These are phyloP conservation scores for Kondoa subrosea DNA, from an alignment of 768 basidiomycete genomes.

Conservation along the genomic window DNA sequence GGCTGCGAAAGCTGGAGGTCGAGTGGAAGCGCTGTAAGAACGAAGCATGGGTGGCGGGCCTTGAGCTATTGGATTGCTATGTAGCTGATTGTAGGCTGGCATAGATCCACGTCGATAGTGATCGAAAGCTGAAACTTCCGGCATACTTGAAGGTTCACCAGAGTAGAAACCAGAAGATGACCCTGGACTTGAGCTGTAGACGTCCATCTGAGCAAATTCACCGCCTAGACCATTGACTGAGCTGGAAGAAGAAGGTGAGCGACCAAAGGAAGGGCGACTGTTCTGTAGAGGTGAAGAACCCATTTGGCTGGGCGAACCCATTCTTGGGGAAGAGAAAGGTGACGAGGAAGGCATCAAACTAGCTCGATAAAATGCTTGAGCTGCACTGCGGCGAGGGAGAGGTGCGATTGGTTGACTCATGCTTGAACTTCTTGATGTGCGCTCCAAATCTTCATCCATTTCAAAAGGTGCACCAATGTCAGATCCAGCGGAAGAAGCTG, in stretches of 20 bases:
- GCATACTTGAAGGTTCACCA: neutral
- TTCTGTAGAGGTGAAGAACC: neutral
- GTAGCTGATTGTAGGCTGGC: no score
- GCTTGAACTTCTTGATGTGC: neutral
- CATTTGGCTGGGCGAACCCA: no score
- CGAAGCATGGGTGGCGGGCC: no score
- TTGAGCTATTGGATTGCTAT: no score
- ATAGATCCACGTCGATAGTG: neutral
- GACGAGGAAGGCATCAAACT: neutral
- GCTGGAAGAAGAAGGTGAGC: neutral
- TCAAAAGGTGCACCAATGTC: neutral
- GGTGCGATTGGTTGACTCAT: neutral
- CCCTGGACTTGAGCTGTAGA: neutral
- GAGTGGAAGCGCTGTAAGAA: neutral
- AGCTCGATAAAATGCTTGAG: neutral
- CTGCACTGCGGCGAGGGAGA: neutral
- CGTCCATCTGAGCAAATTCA: neutral
- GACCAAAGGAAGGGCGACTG: neutral
- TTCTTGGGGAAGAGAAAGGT: no score
- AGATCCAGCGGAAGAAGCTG: neutral
- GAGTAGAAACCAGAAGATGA: neutral
- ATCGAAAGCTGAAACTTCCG: neutral
- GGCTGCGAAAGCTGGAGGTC: neutral
- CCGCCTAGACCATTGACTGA: neutral
- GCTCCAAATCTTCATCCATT: neutral